Evolutionary conservation across 371 early-diverging fungal genomes (phyloP), one percentile per base, ranked within the genome.

Genomic region (Mucor velutinosus): DNA sequence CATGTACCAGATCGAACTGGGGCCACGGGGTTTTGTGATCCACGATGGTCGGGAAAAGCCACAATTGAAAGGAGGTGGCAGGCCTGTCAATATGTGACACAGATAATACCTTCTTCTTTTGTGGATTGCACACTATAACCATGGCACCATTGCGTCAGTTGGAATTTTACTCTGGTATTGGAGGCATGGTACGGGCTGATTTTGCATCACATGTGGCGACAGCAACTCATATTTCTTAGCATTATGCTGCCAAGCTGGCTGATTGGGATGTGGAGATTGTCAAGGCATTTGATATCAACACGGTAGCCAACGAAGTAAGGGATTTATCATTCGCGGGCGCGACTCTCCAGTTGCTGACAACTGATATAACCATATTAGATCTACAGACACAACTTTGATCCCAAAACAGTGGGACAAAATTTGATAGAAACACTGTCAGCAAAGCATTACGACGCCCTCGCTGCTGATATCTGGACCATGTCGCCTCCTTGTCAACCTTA

Each of bases 401-500:
- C 79, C 15, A 85, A 87, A n/a, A 74, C 72, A 3, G 73, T 92
- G 56, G 84, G 85, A 32, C 92, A 92, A 86, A 80, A 88, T 56
- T 76, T 84, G 29, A 92, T 94, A 32, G 94, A 94, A 64, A 84
- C 91, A 1, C 76, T 92, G 47, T 78, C 85, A 15, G 67, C 83
- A 35, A 76, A 85, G 35, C 76, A 87, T 66, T 91, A 88, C 64
- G 90, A 89, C 59, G 78, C 81, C 27, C 74, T 88, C 47, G 75
- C 79, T 33, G 92, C 93, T 1, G 89, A 94, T 70, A 76, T 93
- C 27, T 94, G 91, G 90, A 89, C 92, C 32, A 91, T 95, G 91
- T 92, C 92, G 12, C 94, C 93, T 57, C 93, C 93, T 2, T 94
- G 94, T 73, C 93, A 94, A 67, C 93, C 93, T 15, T 94, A 93